Conservation (phyloP, 2,329 filamentous ascomycete genomes). For the Penicillium italicum region DNA sequence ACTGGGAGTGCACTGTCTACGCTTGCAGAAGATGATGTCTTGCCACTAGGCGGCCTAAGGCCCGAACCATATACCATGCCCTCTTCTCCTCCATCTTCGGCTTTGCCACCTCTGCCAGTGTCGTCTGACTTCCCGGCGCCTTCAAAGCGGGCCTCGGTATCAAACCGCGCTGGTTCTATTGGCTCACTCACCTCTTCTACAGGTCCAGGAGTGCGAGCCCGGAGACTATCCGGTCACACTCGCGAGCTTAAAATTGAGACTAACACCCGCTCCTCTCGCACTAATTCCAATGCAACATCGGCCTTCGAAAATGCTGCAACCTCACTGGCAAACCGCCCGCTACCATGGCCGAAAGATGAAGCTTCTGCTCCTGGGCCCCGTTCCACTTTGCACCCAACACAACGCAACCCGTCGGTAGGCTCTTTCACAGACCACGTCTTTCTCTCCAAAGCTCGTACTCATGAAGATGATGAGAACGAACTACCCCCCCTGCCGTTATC, state of each 20-base stretch:
- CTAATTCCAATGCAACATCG: constrained; percentile 24
- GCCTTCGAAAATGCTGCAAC: constrained; percentile 29
- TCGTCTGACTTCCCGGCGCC: constrained; percentile 36
- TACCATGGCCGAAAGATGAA: constrained; percentile 32
- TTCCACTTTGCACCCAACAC: constrained; percentile 26
- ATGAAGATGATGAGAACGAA: constrained; percentile 41
- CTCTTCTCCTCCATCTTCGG: constrained; percentile 31
- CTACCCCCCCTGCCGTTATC: constrained; percentile 35
- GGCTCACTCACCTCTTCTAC: constrained; percentile 18
- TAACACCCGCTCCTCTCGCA: constrained; percentile 35
- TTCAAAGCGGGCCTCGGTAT: constrained; percentile 18
- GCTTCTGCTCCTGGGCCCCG: constrained; percentile 16
- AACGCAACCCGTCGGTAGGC: constrained; percentile 33
- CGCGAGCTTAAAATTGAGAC: constrained; percentile 92
- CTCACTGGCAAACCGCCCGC: constrained; percentile 21
- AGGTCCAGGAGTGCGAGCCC: constrained; percentile 61
- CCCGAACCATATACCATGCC: constrained; percentile 31
- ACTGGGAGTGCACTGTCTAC: constrained; percentile 67
- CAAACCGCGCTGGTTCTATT: constrained; percentile 19
- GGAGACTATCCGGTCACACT: constrained; percentile 75
- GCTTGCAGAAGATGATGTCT: constrained; percentile 60
- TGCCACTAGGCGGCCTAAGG: constrained; percentile 37
- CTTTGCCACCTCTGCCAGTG: constrained; percentile 48
- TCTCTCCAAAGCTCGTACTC: constrained; percentile 44
- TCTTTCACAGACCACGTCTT: constrained; percentile 40